Conservation (phyloP, 1,284 basidiomycete species). For the Lignosus rhinocerotis region DNA sequence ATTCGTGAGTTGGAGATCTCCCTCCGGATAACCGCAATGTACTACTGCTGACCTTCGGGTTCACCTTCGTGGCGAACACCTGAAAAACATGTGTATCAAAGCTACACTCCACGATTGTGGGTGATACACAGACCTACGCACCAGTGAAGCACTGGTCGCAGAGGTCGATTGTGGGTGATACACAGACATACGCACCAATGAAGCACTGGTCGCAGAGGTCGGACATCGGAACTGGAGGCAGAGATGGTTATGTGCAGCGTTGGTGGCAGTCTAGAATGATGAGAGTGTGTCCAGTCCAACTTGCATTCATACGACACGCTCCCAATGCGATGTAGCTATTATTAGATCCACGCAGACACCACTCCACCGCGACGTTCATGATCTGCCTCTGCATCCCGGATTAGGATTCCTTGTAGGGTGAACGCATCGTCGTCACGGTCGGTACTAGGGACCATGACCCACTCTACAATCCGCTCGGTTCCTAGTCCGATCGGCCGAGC, state of each 20-base stretch:
- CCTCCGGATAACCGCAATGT: not conserved
- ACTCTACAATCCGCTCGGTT: constrained; percentile 4
- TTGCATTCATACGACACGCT: too few relatives aligned
- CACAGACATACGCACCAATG: not conserved
- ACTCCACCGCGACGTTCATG: too few relatives aligned
- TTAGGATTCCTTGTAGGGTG: too few relatives aligned
- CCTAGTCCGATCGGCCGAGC: constrained; percentile 17
- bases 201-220: not conserved
- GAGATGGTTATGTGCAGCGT: too few relatives aligned
- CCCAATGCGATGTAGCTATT: too few relatives aligned
- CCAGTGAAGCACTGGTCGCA: not conserved
- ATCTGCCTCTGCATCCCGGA: too few relatives aligned
- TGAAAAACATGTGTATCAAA: not conserved
- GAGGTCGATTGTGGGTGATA: not conserved
- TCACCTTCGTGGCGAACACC: not conserved
- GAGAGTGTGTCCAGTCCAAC: too few relatives aligned
- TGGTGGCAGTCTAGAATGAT: too few relatives aligned
- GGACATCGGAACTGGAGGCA: too few relatives aligned
- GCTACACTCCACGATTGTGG: not conserved
- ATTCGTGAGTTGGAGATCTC: not conserved
- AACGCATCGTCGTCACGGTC: too few relatives aligned
- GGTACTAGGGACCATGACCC: not conserved
- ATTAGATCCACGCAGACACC: too few relatives aligned
- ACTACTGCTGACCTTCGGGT: not conserved
- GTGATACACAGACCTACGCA: not conserved